phyloP scores from a whole-genome alignment of 108 stramenopile species.

The Nannochloropsis oceanica region DNA sequence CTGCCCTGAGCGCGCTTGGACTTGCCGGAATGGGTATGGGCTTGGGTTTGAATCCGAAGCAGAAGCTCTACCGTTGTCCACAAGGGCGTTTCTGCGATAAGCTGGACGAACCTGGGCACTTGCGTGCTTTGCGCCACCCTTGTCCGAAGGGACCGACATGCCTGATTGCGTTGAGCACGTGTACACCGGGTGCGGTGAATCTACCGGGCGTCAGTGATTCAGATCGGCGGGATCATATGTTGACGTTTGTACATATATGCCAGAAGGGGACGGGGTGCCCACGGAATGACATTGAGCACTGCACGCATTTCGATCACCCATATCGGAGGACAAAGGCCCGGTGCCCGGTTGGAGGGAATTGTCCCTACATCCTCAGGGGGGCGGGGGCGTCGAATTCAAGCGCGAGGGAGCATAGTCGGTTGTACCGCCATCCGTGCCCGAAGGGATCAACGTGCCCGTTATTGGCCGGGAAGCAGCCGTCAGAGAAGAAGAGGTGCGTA shows the following conservation, averaged over 20 bases:
- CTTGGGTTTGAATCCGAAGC: background rate
- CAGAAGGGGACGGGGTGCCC: background rate
- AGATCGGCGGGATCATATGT: background rate
- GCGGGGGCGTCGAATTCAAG: background rate
- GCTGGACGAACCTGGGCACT: background rate
- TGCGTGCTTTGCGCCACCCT: background rate
- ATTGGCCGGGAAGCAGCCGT: background rate
- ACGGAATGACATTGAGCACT: background rate
- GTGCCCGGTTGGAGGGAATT: background rate
- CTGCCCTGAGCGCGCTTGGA: too few relatives aligned
- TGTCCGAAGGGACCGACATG: background rate
- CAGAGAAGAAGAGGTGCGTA: background rate
- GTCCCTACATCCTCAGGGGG: background rate
- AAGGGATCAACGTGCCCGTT: background rate
- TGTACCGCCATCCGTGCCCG: background rate
- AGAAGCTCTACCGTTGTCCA: background rate
- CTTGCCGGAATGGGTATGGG: background rate
- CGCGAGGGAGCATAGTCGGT: background rate
- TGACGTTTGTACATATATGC: background rate
- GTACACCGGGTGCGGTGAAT: background rate
- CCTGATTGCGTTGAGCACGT: background rate
- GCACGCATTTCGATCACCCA: background rate
- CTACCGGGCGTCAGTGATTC: background rate
- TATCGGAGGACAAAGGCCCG: background rate
- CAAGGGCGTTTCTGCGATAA: background rate